Base-by-base conservation (phyloP, 139 green algal genomes). In the Yamagishiella unicocca region DNA sequence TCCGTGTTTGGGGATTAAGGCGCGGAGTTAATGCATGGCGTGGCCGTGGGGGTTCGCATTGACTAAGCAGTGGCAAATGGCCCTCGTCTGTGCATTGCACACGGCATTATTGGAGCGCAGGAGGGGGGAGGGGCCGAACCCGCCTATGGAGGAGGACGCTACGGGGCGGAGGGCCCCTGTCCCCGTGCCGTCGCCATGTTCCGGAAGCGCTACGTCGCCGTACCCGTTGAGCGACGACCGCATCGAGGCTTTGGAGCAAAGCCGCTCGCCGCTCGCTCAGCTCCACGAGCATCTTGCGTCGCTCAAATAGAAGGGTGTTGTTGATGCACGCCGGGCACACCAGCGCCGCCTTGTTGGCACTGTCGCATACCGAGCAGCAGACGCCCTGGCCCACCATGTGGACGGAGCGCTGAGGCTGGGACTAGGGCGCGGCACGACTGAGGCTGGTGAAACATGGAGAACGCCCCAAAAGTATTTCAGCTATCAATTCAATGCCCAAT, bases 241-340 rank as follows among this genome's bases (percentile, higher is more conserved):
- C 8, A 29, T 68, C 80, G 4, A 87, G 67, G 27, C 27, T 31
- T 9, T 75, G 46, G 1, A 87, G 67, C 12, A 87, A 46, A 14
- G 24, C 46, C 6, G n/a, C 82, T 21, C 82, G 82, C 31, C 38
- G 25, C n/a, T 87, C 67, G 50, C 67, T 66, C 8, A 87, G 82
- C 67, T 87, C 82, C 82, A 81, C 1, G 8, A 87, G 82, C 82
- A 87, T 80, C 66, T 80, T 87, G 0, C 82, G 82, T 37, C 67
- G 62, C 82, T 87, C 82, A 35, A 38, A 87, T 9, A 87, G 67
- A 3, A 87, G 82, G 50, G 82, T 87, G 50, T 72, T 55, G 35
- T 87, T 80, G 14, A 87, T 80, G 62, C 82, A 87, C 14, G 35
- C 29, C 0, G 82, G 82, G 33, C 82, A 87, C 24, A 80, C 82